Percentiles rank a stretch among this genome's conserved stretches.
Evolutionary conservation across 2,329 filamentous ascomycete species (phyloP).

Genomic region (Colletotrichum siamense): DNA sequence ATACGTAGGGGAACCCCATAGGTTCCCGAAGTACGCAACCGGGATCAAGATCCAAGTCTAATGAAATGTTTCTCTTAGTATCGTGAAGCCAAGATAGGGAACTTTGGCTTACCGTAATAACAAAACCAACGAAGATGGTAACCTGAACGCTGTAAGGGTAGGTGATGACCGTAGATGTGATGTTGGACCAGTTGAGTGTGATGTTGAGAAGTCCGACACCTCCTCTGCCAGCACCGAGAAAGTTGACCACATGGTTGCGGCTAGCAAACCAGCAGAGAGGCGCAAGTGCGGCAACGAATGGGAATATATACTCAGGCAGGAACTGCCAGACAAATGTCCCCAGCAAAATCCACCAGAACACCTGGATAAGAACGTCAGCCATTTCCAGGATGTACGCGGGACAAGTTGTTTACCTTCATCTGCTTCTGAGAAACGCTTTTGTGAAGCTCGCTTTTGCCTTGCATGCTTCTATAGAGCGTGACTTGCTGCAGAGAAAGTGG

Average conservation of each 20-base stretch:
- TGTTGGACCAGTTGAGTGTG: slow-evolving; percentile 65
- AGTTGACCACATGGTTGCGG: slow-evolving; percentile 62
- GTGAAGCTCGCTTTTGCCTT: slow-evolving; percentile 12
- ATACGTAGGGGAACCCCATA: slow-evolving; percentile 49
- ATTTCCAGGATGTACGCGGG: no score
- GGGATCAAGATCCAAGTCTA: slow-evolving; percentile 64
- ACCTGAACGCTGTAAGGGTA: slow-evolving; percentile 63
- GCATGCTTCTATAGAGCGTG: slow-evolving; percentile 15
- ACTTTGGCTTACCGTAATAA: slow-evolving; percentile 31
- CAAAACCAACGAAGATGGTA: slow-evolving; percentile 59
- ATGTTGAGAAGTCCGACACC: slow-evolving; percentile 68
- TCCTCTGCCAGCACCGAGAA: slow-evolving; percentile 64
- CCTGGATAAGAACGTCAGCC: slow-evolving; percentile 37
- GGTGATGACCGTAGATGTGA: slow-evolving; percentile 57
- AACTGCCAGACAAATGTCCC: slow-evolving; percentile 67
- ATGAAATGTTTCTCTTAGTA: slow-evolving; percentile 22
- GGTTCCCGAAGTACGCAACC: slow-evolving; percentile 61
- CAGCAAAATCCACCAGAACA: slow-evolving; percentile 60
- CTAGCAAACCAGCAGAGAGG: slow-evolving; percentile 70
- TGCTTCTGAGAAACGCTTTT: slow-evolving; percentile 1
- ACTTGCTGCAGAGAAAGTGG: slow-evolving; percentile 14
- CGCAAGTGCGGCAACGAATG: slow-evolving; percentile 63
- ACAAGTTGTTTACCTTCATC: background rate
- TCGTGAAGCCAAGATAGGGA: background rate
- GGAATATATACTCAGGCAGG: slow-evolving; percentile 65